Evolutionary conservation across 352 stramenopile species (phyloP).

Genomic region (Pythium apleroticum): DNA sequence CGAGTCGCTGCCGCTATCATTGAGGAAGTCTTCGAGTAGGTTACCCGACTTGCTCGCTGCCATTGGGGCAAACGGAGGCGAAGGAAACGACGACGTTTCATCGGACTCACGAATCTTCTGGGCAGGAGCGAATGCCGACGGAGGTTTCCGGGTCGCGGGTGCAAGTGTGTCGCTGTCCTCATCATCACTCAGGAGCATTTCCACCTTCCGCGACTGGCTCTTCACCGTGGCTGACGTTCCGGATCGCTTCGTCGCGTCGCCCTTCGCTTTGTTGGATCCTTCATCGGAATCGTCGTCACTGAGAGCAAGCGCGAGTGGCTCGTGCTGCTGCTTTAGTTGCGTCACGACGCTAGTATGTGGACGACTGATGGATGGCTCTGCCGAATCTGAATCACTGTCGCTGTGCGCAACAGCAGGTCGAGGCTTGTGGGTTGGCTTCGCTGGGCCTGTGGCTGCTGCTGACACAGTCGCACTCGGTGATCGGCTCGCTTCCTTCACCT

Average conservation of each 20-base stretch:
- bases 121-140: not conserved
- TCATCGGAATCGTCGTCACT: constrained; percentile 12
- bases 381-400: not conserved
- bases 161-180: constrained; percentile 18
- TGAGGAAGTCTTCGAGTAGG: constrained; percentile 64
- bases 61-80: constrained; percentile 13
- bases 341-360: not conserved
- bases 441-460: not conserved
- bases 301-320: not conserved
- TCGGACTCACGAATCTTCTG: not conserved
- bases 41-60: constrained; percentile 21
- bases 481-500: not conserved
- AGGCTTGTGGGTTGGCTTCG: not conserved
- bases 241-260: not conserved
- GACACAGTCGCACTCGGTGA: not conserved
- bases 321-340: constrained; percentile 2
- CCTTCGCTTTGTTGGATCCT: not conserved
- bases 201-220: not conserved
- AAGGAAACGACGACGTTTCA: constrained; percentile 1
- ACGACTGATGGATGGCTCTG: not conserved
- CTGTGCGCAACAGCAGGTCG: not conserved
- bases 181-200: constrained; percentile 36
- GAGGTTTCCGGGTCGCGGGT: not conserved
- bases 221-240: not conserved
- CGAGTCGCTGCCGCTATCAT: constrained; percentile 59